Percentiles rank a stretch among this genome's conserved stretches.
Conservation (phyloP, 2,329 filamentous ascomycete genomes). For the Endoconidiophora polonica region DNA sequence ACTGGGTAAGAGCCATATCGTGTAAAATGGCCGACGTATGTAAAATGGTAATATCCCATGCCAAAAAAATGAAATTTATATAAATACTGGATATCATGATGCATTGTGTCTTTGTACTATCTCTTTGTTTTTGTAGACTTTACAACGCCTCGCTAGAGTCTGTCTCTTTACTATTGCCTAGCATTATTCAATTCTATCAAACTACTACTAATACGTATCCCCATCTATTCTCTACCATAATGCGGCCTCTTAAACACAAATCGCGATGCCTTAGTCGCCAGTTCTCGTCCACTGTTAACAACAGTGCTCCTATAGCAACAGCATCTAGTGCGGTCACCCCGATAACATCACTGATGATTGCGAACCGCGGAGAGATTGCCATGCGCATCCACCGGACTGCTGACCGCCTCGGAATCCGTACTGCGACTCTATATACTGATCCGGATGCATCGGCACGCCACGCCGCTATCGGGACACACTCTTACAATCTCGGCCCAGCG, state of each 20-base stretch:
- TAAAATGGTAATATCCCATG: too few species aligned
- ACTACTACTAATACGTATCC: background rate
- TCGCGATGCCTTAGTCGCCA: background rate
- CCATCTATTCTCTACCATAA: background rate
- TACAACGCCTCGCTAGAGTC: too few species aligned
- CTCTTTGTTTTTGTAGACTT: too few species aligned
- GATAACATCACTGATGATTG: slow-evolving; percentile 74
- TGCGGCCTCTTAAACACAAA: background rate
- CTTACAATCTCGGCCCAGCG: slow-evolving; percentile 67
- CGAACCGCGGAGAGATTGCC: slow-evolving; percentile 93
- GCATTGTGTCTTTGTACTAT: too few species aligned
- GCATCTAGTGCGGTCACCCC: slow-evolving; percentile 22
- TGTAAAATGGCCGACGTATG: too few species aligned
- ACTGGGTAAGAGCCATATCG: too few species aligned
- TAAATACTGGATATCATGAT: too few species aligned
- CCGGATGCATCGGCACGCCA: slow-evolving; percentile 80
- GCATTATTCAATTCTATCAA: background rate
- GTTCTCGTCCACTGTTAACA: background rate
- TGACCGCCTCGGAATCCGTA: slow-evolving; percentile 71
- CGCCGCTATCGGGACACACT: slow-evolving; percentile 66
- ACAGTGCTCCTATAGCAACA: background rate
- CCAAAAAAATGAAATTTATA: too few species aligned
- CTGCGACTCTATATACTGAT: slow-evolving; percentile 89
- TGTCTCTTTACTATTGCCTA: background rate
- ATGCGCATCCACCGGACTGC: slow-evolving; percentile 84